phyloP scores from a whole-genome alignment of 805 yeast genomes.

The Kodamaea neixiangensis region DNA sequence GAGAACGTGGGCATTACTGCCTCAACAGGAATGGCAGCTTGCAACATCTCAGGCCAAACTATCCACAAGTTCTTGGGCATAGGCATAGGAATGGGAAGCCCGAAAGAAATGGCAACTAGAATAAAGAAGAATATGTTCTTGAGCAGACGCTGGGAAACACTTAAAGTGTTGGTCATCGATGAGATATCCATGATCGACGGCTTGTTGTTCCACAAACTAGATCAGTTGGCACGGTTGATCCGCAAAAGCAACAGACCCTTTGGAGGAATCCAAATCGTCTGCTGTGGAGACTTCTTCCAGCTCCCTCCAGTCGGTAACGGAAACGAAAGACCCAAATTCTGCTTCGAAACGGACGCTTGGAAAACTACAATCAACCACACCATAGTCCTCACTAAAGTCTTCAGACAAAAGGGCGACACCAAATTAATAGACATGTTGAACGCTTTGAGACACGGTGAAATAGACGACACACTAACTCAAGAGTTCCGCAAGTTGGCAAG shows the following conservation, averaged over 20 bases:
- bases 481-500: slow-evolving; percentile 60
- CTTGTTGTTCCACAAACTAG: slow-evolving; percentile 69
- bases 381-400: slow-evolving; percentile 72
- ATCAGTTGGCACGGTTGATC: slow-evolving; percentile 61
- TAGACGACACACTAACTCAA: slow-evolving; percentile 48
- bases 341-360: slow-evolving; percentile 82
- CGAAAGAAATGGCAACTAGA: slow-evolving; percentile 44
- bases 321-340: slow-evolving; percentile 45
- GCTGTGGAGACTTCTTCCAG: slow-evolving; percentile 96
- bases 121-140: slow-evolving; percentile 49
- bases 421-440: slow-evolving; percentile 78
- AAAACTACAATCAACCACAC: slow-evolving; percentile 59
- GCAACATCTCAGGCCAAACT: slow-evolving; percentile 89
- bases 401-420: slow-evolving; percentile 82
- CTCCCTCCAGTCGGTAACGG: slow-evolving; percentile 76
- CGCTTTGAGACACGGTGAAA: slow-evolving; percentile 71
- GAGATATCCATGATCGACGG: slow-evolving; percentile 96
- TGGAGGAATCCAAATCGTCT: slow-evolving; percentile 89
- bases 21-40: slow-evolving; percentile 94
- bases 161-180: slow-evolving; percentile 79
- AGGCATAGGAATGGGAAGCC: slow-evolving; percentile 69
- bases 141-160: slow-evolving; percentile 60
- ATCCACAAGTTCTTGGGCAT: slow-evolving; percentile 84
- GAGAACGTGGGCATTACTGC: slow-evolving; percentile 86
- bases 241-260: slow-evolving; percentile 64